Evolutionary conservation across 2,329 filamentous ascomycete species (phyloP), one percentile per base, ranked within the genome.

Genomic region (Venturia pyrina): DNA sequence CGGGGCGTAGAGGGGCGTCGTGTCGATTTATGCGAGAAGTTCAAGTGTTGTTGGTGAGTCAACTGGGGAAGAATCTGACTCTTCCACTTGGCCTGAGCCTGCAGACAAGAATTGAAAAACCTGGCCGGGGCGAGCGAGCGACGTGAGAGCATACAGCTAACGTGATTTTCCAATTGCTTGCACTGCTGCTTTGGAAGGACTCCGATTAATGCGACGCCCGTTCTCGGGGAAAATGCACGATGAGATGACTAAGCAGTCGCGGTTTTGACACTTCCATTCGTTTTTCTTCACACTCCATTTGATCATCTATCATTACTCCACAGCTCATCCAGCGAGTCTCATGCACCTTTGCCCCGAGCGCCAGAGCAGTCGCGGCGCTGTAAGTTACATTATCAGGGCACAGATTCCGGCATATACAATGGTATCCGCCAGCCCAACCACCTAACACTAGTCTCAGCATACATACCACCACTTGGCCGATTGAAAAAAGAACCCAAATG

Each of bases 41-140:
- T 62, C 34, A 60, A 34, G 15, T 24, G 59, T 28, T 43, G 43
- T 37, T 62, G 43, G 60, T 62, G 60, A 62, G 37, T 62, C 60
- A 62, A 62, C 13, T 34, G 60, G 7, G 34, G 60, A 53, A 53
- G 24, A 53, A 28, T 28, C 37, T 37, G 53, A 62, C n/a, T 46
- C n/a, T 40, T 28, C 15, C 13, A 28, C 37, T 8, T 28, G 13
- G 24, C 60, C 60, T 43, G 60, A 19, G 28, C 60, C 60, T 32
- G 60, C 60, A 62, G 60, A 40, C 1, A 62, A 62, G 60, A 62
- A 43, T 43, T 44, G 60, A 62, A 62, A 32, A 28, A 43, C 3
- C 43, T 41, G 37, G 13, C 37, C n/a, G 40, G 19, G 60, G 40
- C 37, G 60, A 62, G 60, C 24, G 60, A n/a, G 37, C 28, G 21